These are phyloP conservation scores for Talaromyces sp. DNA, from an alignment of 2,329 filamentous ascomycete genomes.

Conservation along the genomic window DNA sequence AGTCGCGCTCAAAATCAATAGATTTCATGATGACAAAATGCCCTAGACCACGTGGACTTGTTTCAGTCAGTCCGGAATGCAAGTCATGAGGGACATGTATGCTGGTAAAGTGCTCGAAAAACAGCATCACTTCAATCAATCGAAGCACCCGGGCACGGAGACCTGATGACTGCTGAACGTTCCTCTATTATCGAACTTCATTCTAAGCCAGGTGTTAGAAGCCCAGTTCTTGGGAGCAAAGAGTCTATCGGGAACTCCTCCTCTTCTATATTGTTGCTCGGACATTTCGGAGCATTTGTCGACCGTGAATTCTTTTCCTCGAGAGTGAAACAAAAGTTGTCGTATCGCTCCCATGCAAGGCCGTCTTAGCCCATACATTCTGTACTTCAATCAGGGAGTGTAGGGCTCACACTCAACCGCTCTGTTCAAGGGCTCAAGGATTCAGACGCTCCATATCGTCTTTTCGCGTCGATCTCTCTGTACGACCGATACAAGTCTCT, in stretches of 20 bases:
- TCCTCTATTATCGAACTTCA: conserved; percentile 23
- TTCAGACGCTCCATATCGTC: not conserved
- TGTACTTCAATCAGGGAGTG: no score
- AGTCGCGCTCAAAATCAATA: conserved; percentile 24
- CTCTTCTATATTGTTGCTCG: conserved; percentile 15
- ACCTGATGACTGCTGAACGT: conserved; percentile 21
- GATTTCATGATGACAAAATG: conserved; percentile 39
- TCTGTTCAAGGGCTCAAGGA: not conserved
- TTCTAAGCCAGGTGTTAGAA: conserved; percentile 25
- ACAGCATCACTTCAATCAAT: conserved; percentile 23
- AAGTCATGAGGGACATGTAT: conserved; percentile 22
- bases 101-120: conserved; percentile 19
- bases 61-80: conserved; percentile 22
- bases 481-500: not conserved
- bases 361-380: not conserved
- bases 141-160: conserved; percentile 21
- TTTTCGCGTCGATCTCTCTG: not conserved
- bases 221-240: conserved; percentile 19
- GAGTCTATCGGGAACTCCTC: conserved; percentile 18
- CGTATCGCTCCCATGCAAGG: not conserved
- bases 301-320: no score
- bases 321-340: no score
- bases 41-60: conserved; percentile 21
- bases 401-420: no score
- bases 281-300: not conserved